phyloP scores from a whole-genome alignment of 495 filamentous ascomycete species.

The Daldinia caldariorum region DNA sequence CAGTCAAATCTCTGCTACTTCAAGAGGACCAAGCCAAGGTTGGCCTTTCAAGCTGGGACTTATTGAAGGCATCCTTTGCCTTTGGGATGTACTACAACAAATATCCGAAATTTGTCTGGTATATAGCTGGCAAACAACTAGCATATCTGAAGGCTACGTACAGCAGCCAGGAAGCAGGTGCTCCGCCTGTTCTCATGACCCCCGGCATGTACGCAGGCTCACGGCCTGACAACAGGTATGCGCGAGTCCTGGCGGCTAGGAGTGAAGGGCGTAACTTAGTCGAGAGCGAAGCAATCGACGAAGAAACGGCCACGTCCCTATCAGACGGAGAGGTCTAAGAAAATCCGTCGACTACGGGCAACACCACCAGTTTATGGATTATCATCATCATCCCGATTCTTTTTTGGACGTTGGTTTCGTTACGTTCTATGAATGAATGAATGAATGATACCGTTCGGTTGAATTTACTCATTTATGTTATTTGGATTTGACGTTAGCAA shows the following conservation, averaged over 20 bases:
- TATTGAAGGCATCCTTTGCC: constrained; percentile 70
- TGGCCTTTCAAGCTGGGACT: constrained; percentile 59
- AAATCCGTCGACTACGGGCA: constrained; percentile 2
- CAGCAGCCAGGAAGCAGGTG: constrained; percentile 24
- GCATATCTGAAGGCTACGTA: constrained; percentile 68
- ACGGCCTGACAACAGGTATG: constrained; percentile 52
- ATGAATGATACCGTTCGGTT: constrained; percentile 27
- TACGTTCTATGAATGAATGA: constrained; percentile 13
- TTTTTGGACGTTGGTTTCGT: constrained; percentile 8
- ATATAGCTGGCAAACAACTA: constrained; percentile 71
- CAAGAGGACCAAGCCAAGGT: constrained; percentile 58
- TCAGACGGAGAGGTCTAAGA: constrained; percentile 32
- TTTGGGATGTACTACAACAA: constrained; percentile 59
- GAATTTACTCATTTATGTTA: neutral
- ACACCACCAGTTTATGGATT: constrained; percentile 7
- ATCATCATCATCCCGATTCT: constrained; percentile 6
- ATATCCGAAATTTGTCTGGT: constrained; percentile 62
- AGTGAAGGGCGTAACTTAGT: constrained; percentile 22
- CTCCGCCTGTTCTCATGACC: constrained; percentile 43
- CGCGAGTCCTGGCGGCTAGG: constrained; percentile 34
- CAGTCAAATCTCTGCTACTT: constrained; percentile 51
- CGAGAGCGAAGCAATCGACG: constrained; percentile 25
- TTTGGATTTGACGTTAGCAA: neutral
- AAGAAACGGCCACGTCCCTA: constrained; percentile 26
- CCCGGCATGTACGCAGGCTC: constrained; percentile 60